Base-by-base conservation (phyloP, 2,329 filamentous ascomycete genomes). In the Tolypocladium paradoxum region DNA sequence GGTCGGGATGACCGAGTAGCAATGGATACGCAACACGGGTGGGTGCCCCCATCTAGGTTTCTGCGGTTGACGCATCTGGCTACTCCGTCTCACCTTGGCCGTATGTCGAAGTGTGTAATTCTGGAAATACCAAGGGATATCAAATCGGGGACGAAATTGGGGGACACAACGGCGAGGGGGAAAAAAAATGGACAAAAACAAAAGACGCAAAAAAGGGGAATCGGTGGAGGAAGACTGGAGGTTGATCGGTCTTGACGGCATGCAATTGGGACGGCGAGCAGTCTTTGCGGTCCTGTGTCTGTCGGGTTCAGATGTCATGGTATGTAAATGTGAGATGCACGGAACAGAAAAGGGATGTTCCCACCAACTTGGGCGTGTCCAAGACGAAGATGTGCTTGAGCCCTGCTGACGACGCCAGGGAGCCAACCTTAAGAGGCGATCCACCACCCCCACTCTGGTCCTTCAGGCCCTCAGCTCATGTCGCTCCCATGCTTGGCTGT, bases 61-160 rank as follows among this genome's bases (percentile, higher is more conserved):
- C 9, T 45, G 24, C 20, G 36, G 46, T 46, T 49, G 49, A 31
- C 31, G 22, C 18, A 45, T 49, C 53, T 54, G 49, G 49, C 53
- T 54, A 49, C 50, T 49, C 47, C 29, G 46, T 45, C 36, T 46
- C 49, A 35, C 45, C 37, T 54, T 54, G 50, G 50, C 46, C 46
- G 46, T 6, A 24, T 51, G 46, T 43, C 35, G 16, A 35, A 48
- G 24, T 20, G 40, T 49, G 43, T 50, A 34, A 43, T 51, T 54
- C 48, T 51, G 52, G 52, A 53, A 50, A 34, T 11, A 22, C 29
- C 27, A 12, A 22, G n/a, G n/a, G 22, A 48, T 20, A 9, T 7
- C 24, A 31, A 29, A 31, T 12, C 18, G 31, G 24, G 43, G 24
- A n/a, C 43, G 24, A 31, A 20, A 6, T 24, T 48, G 22, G 27